Conservation (phyloP, 2,329 filamentous ascomycete species). For the Botrytis pseudocinerea region DNA sequence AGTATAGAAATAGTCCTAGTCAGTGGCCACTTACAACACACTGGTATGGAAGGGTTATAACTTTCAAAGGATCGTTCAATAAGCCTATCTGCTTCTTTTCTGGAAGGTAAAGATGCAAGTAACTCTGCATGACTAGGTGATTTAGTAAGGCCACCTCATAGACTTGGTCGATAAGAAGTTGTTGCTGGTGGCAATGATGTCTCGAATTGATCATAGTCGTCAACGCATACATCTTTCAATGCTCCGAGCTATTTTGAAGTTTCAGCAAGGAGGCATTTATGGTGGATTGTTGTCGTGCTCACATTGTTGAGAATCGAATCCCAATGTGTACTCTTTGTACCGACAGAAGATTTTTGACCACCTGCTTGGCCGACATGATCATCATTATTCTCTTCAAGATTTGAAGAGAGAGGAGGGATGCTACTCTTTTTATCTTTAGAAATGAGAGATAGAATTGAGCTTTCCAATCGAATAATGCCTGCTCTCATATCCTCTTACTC, state of each 20-base stretch:
- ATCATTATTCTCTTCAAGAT: background rate
- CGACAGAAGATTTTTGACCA: conserved; percentile 27
- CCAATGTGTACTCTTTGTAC: conserved; percentile 54
- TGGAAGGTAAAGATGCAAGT: background rate
- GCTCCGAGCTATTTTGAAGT: background rate
- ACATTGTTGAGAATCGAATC: conserved; percentile 61
- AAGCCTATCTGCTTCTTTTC: background rate
- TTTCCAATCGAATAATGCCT: conserved; percentile 55
- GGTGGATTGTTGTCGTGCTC: conserved; percentile 32
- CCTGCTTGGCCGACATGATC: conserved; percentile 21
- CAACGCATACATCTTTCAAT: background rate
- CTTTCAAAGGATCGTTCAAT: background rate
- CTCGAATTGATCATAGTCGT: background rate
- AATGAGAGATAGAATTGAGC: conserved; percentile 57
- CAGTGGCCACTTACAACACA: background rate
- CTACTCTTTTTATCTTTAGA: conserved; percentile 24
- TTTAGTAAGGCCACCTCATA: background rate
- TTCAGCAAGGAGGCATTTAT: background rate
- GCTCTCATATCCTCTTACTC: conserved; percentile 51
- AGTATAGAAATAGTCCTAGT: background rate
- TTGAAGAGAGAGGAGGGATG: background rate
- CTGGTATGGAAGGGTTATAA: background rate
- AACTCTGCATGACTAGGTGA: background rate
- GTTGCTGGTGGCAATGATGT: background rate
- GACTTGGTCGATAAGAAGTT: background rate